A percentile compares a stretch with the other conserved stretches of the same genome.
These are phyloP conservation scores for Pelargonium australe DNA, from an alignment of 441 rosid genomes.

Conservation along the genomic window DNA sequence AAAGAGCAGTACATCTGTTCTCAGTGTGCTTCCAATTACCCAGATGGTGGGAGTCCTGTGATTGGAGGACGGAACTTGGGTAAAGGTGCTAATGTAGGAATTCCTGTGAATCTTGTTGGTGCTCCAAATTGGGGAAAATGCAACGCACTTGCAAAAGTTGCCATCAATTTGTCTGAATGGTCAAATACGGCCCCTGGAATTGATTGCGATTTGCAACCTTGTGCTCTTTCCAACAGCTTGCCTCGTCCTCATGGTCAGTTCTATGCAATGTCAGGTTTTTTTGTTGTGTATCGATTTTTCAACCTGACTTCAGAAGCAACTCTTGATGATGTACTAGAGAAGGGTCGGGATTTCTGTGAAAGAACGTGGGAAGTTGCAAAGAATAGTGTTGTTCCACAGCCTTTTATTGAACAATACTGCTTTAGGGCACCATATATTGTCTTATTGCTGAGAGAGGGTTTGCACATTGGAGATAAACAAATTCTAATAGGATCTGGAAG, in stretches of 20 bases:
- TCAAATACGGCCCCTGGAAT: constrained; percentile 47
- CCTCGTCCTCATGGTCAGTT: constrained; percentile 86
- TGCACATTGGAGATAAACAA: constrained; percentile 72
- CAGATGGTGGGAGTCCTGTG: constrained; percentile 42
- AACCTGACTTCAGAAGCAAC: constrained; percentile 73
- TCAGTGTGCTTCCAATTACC: constrained; percentile 49
- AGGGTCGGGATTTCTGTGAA: constrained; percentile 76
- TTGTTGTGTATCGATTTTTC: constrained; percentile 81
- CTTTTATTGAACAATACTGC: constrained; percentile 96
- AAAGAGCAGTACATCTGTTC: constrained; percentile 61
- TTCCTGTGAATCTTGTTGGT: constrained; percentile 64
- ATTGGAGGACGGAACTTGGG: constrained; percentile 31
- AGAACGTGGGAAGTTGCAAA: constrained; percentile 77
- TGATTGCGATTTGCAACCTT: constrained; percentile 89
- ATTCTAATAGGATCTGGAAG: constrained; percentile 83
- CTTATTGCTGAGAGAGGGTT: constrained; percentile 77
- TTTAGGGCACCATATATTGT: constrained; percentile 93
- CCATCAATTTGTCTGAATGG: constrained; percentile 91
- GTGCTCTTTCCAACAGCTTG: constrained; percentile 66
- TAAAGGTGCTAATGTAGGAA: constrained; percentile 55
- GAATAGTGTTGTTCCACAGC: constrained; percentile 85
- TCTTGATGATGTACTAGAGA: constrained; percentile 87
- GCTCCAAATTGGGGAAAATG: constrained; percentile 86
- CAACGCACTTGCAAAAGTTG: constrained; percentile 65
- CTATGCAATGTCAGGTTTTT: constrained; percentile 91